Percentiles rank a stretch among this genome's conserved stretches.
Evolutionary conservation across 495 filamentous ascomycete genomes (phyloP).

Genomic region (Neurospora sp.): DNA sequence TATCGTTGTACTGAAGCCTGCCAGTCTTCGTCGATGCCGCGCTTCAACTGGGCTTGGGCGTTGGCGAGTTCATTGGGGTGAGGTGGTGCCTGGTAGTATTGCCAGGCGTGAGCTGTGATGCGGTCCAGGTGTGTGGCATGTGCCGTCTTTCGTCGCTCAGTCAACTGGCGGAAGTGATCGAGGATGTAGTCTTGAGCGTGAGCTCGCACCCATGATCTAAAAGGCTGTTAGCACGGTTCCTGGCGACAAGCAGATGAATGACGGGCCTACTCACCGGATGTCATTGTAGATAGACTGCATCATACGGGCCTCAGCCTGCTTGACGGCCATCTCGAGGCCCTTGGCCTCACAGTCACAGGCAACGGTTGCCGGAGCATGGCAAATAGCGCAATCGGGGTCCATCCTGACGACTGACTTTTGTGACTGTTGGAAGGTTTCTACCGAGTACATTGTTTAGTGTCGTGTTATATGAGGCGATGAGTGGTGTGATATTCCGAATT

Average conservation of each 20-base stretch:
- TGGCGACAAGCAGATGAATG: neutral
- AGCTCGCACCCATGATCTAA: slow-evolving; percentile 56
- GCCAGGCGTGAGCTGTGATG: slow-evolving; percentile 46
- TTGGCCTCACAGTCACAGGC: slow-evolving; percentile 62
- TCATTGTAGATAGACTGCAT: slow-evolving; percentile 52
- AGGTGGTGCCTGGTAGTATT: slow-evolving; percentile 44
- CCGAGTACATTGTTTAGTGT: slow-evolving; percentile 42
- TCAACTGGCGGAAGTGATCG: slow-evolving; percentile 52
- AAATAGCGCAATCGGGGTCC: slow-evolving; percentile 65
- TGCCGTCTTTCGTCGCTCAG: slow-evolving; percentile 46
- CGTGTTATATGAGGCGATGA: slow-evolving; percentile 16
- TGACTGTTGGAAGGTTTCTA: slow-evolving; percentile 25
- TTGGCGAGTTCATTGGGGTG: slow-evolving; percentile 47
- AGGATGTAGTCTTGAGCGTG: slow-evolving; percentile 63
- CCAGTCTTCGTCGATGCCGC: slow-evolving; percentile 68
- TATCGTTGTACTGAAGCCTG: slow-evolving; percentile 55
- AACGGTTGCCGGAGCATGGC: slow-evolving; percentile 49
- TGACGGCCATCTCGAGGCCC: slow-evolving; percentile 52
- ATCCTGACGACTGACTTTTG: slow-evolving; percentile 44
- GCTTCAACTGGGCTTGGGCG: slow-evolving; percentile 50
- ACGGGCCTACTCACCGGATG: slow-evolving; percentile 43
- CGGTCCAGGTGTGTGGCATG: slow-evolving; percentile 46
- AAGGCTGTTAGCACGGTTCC: slow-evolving; percentile 14
- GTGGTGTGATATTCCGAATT: slow-evolving; percentile 20
- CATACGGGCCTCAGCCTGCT: slow-evolving; percentile 54